A percentile compares a stretch with the other conserved stretches of the same genome.
phyloP scores from a whole-genome alignment of 2,329 filamentous ascomycete species.

The Neofusicoccum cordaticola region DNA sequence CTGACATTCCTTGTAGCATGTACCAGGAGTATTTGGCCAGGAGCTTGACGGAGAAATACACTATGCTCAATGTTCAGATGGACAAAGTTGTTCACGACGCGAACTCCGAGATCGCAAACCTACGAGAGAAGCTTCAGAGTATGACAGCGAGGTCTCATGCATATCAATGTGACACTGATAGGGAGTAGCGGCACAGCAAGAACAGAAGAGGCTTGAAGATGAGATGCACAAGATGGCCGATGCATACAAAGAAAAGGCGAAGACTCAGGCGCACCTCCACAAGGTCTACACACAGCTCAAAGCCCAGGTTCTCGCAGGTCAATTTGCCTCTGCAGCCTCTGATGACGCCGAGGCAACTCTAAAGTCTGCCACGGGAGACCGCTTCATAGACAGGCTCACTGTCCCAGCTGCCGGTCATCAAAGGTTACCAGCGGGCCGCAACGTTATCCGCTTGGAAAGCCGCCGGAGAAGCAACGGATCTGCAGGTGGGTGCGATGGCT shows the following conservation, averaged over 20 bases:
- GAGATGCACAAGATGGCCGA: constrained; percentile 71
- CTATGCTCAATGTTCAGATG: constrained; percentile 61
- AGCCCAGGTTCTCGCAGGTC: constrained; percentile 52
- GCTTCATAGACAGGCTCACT: constrained; percentile 24
- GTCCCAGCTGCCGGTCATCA: constrained; percentile 22
- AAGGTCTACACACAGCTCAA: constrained; percentile 58
- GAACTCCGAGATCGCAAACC: constrained; percentile 65
- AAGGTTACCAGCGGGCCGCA: neutral
- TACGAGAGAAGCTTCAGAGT: constrained; percentile 67
- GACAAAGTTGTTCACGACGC: constrained; percentile 74
- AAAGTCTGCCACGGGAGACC: constrained; percentile 25
- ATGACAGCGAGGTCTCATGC: constrained; percentile 22
- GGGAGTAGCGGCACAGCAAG: constrained; percentile 53
- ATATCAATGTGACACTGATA: neutral
- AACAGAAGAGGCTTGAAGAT: constrained; percentile 62
- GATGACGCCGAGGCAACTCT: constrained; percentile 40
- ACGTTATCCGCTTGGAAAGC: neutral
- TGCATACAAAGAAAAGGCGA: constrained; percentile 67
- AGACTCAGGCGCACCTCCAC: constrained; percentile 66
- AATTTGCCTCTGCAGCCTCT: constrained; percentile 55
- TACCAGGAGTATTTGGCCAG: constrained; percentile 77
- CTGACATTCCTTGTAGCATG: constrained; percentile 48
- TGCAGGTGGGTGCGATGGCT: neutral
- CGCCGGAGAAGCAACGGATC: constrained; percentile 14
- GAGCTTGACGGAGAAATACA: constrained; percentile 69